A percentile compares a stretch with the other conserved stretches of the same genome.
Evolutionary conservation across 2,329 filamentous ascomycete species (phyloP).

Genomic region (Leptosphaerulina australis): DNA sequence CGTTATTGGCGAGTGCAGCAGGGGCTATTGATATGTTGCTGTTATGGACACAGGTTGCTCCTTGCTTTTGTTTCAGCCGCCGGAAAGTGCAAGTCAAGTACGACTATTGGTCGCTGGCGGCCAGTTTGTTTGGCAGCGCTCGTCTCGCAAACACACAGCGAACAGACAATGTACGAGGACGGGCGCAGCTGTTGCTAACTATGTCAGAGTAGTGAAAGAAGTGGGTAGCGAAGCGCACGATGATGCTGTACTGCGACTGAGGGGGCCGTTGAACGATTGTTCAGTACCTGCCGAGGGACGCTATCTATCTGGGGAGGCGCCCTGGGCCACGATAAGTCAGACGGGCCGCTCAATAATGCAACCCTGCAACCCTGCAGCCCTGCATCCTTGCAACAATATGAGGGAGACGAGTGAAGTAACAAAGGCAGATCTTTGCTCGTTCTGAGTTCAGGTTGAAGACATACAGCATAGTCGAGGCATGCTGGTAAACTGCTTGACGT

Average conservation of each 20-base stretch:
- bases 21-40: constrained; percentile 24
- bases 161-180: constrained; percentile 34
- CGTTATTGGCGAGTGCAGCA: constrained; percentile 23
- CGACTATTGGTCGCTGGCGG: constrained; percentile 30
- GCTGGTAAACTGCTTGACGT: not conserved
- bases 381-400: constrained; percentile 4
- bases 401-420: not conserved
- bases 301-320: constrained; percentile 12
- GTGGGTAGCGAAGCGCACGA: constrained; percentile 4
- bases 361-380: too few relatives aligned
- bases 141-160: constrained; percentile 26
- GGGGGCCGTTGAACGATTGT: constrained; percentile 21
- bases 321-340: not conserved
- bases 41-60: constrained; percentile 37
- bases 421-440: constrained; percentile 1
- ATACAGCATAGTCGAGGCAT: not conserved
- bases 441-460: not conserved
- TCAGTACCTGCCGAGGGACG: constrained; percentile 23
- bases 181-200: constrained; percentile 8
- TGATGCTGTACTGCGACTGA: constrained; percentile 22
- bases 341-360: constrained; percentile 6
- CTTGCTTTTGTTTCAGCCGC: constrained; percentile 45
- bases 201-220: constrained; percentile 14
- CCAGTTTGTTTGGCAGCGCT: constrained; percentile 30
- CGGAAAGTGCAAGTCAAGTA: constrained; percentile 27